Evolutionary conservation across 345 rosid genomes (phyloP).

Genomic region (Raphanus sativus): DNA sequence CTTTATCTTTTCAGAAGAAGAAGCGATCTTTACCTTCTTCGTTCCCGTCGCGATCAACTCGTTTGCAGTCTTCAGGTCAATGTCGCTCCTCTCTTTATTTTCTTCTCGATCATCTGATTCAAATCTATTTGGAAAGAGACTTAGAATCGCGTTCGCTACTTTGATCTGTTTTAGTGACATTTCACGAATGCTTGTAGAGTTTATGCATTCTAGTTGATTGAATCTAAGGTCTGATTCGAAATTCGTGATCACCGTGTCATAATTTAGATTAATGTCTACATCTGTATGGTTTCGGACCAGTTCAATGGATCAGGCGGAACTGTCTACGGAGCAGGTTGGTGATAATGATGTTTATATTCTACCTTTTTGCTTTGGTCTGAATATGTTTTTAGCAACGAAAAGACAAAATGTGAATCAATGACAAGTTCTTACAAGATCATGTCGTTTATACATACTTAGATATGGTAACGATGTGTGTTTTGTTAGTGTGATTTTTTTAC

Average conservation of each 20-base stretch:
- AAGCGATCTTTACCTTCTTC: conserved; percentile 15
- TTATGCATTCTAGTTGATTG: conserved; percentile 7
- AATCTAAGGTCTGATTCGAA: not conserved
- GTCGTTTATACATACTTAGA: not conserved
- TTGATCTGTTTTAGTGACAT: not conserved
- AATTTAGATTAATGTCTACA: not conserved
- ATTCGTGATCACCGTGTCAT: not conserved
- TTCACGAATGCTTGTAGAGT: conserved; percentile 11
- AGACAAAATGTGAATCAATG: not conserved
- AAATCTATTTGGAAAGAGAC: not conserved
- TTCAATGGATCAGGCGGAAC: conserved; percentile 73
- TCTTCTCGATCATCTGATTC: not conserved
- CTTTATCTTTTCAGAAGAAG: conserved; percentile 2
- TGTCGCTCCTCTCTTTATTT: not conserved
- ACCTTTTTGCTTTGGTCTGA: not conserved
- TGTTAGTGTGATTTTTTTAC: not conserved
- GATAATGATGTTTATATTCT: not conserved
- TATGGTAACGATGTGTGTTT: not conserved
- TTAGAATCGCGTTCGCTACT: conserved; percentile 7
- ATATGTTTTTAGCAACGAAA: not conserved
- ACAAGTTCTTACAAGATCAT: not conserved
- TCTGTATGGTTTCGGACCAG: conserved; percentile 34
- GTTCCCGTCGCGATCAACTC: not conserved
- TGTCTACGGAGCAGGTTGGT: conserved; percentile 72
- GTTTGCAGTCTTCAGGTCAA: conserved; percentile 17